phyloP scores from a whole-genome alignment of 495 filamentous ascomycete genomes.

The Aspergillus saccharolyticus region DNA sequence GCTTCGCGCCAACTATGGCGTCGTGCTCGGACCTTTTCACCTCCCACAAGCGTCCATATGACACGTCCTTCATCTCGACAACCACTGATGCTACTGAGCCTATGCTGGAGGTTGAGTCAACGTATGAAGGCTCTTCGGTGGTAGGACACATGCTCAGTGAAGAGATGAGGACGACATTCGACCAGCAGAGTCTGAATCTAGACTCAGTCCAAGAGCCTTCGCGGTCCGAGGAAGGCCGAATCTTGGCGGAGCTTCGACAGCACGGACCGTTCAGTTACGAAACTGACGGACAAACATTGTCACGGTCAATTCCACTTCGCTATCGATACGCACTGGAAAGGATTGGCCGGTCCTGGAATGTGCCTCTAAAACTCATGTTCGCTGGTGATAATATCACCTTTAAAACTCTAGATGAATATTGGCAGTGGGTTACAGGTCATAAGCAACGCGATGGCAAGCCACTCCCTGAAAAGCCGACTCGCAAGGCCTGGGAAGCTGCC shows the following conservation, averaged over 20 bases:
- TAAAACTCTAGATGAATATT: constrained; percentile 35
- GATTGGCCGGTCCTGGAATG: constrained; percentile 31
- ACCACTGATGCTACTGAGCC: constrained; percentile 30
- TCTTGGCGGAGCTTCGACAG: constrained; percentile 26
- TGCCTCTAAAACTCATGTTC: constrained; percentile 32
- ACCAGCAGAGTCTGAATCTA: constrained; percentile 6
- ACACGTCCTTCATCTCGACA: constrained; percentile 27
- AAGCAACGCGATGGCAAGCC: constrained; percentile 23
- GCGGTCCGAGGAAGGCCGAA: constrained; percentile 17
- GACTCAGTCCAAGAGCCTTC: constrained; percentile 1
- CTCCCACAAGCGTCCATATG: constrained; percentile 10
- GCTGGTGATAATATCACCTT: constrained; percentile 20
- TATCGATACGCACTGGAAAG: constrained; percentile 44
- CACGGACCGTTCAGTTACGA: constrained; percentile 33
- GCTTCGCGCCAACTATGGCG: constrained; percentile 23
- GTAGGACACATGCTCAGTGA: constrained; percentile 23
- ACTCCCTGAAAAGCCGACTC: constrained; percentile 36
- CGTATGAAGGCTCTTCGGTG: constrained; percentile 32
- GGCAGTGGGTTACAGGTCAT: constrained; percentile 32
- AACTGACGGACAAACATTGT: constrained; percentile 24
- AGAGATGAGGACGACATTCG: constrained; percentile 18
- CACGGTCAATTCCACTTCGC: constrained; percentile 31
- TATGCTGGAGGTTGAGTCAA: constrained; percentile 22
- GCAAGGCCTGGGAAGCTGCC: constrained; percentile 41
- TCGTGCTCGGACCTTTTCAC: constrained; percentile 17